These are phyloP conservation scores for Erigeron canadensis DNA, from an alignment of 129 eudicot genomes.

Conservation along the genomic window DNA sequence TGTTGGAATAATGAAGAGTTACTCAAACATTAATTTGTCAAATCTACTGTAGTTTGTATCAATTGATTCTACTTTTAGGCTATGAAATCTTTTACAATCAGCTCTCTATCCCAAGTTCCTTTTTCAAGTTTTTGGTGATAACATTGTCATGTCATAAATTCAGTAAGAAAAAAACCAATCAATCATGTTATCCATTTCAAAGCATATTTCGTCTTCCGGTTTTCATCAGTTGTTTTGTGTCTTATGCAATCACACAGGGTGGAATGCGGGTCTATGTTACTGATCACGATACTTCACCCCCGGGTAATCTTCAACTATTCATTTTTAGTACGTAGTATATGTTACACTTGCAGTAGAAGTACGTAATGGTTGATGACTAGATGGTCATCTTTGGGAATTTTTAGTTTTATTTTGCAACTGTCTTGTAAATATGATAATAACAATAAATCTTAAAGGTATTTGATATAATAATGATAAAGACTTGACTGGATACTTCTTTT, in stretches of 20 bases:
- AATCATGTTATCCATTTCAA: background rate
- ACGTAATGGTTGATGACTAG: no score
- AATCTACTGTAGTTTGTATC: no score
- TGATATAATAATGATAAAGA: background rate
- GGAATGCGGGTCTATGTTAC: slow-evolving; percentile 78
- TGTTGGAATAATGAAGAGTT: no score
- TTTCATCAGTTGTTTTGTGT: slow-evolving; percentile 4
- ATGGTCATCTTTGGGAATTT: no score
- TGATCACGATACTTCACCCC: slow-evolving; percentile 84
- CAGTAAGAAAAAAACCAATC: background rate
- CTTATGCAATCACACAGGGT: slow-evolving; percentile 50
- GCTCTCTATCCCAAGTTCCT: background rate
- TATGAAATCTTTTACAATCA: no score
- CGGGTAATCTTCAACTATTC: slow-evolving; percentile 48
- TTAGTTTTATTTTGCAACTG: no score
- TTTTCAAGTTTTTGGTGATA: background rate
- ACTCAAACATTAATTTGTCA: no score
- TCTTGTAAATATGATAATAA: slow-evolving; percentile 1
- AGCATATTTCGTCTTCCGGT: background rate
- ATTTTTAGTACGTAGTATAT: background rate
- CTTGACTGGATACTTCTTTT: slow-evolving; percentile 4
- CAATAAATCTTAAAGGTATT: slow-evolving; percentile 3
- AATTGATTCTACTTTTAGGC: no score
- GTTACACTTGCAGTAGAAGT: no score
- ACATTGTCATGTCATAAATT: slow-evolving; percentile 10